phyloP scores from a whole-genome alignment of 371 early-diverging fungal species.

The Zopfochytrium polystomum region DNA sequence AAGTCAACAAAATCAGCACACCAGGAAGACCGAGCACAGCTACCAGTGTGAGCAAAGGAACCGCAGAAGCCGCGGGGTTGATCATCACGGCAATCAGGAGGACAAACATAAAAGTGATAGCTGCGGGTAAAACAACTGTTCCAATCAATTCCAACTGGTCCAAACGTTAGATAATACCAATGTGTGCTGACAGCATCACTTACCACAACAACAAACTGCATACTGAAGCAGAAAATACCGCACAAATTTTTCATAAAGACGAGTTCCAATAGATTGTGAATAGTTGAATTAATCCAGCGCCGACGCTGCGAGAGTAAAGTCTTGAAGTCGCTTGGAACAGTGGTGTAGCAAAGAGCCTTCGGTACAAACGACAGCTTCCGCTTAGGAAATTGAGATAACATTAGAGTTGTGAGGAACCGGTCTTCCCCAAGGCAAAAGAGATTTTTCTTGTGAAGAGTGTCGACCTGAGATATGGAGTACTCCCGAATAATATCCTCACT shows the following conservation, averaged over 20 bases:
- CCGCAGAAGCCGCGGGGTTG: constrained; percentile 8
- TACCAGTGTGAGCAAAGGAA: constrained; percentile 14
- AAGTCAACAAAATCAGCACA: constrained; percentile 20
- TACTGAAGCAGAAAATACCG: constrained; percentile 95
- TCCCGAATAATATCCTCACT: constrained; percentile 87
- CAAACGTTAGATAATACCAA: constrained; percentile 3
- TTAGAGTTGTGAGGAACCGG: constrained; percentile 96
- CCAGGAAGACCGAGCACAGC: constrained; percentile 20
- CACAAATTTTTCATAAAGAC: constrained; percentile 86
- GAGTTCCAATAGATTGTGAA: constrained; percentile 93
- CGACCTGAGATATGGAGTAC: constrained; percentile 91
- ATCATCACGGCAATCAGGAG: constrained; percentile 51
- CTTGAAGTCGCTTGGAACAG: constrained; percentile 86
- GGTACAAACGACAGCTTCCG: constrained; percentile 95
- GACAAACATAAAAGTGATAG: constrained; percentile 86
- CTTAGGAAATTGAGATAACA: constrained; percentile 93
- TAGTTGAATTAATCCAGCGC: constrained; percentile 98
- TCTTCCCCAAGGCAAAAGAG: constrained; percentile 97
- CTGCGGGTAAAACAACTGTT: constrained; percentile 93
- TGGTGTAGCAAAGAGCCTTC: constrained; percentile 88
- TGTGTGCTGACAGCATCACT: not conserved
- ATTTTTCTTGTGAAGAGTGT: constrained; percentile 98
- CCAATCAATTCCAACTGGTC: constrained; percentile 84
- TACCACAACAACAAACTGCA: constrained; percentile 94
- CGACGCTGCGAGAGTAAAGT: constrained; percentile 92